Evolutionary conservation across 805 yeast species (phyloP).

Genomic region (Komagataella kurtzmanii): DNA sequence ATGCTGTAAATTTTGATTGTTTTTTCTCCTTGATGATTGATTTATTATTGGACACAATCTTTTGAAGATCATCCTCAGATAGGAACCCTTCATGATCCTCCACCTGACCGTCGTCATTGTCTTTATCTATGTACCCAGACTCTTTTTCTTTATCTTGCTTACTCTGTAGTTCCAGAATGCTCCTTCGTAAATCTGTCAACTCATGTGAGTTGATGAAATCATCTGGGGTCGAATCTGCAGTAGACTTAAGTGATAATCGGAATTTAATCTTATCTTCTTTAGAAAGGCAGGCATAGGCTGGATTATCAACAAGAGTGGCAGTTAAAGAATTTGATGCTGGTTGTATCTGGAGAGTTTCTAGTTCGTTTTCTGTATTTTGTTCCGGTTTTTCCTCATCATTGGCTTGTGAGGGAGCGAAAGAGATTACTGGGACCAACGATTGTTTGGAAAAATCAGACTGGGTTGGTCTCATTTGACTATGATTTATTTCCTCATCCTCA

Average conservation of each 20-base stretch:
- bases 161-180: neutral
- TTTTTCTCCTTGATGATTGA: neutral
- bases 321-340: neutral
- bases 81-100: neutral
- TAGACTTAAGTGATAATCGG: neutral
- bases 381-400: neutral
- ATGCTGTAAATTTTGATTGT: neutral
- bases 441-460: neutral
- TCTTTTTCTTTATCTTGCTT: neutral
- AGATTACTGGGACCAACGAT: neutral
- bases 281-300: neutral
- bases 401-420: neutral
- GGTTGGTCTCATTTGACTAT: neutral
- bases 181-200: neutral
- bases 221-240: neutral
- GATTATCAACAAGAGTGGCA: neutral
- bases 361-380: neutral
- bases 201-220: neutral
- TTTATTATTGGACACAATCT: neutral
- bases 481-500: neutral
- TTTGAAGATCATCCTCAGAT: neutral
- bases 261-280: neutral
- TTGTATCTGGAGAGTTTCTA: neutral
- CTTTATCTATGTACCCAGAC: neutral
- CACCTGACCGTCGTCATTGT: neutral